Percentiles rank a stretch among this genome's conserved stretches.
Evolutionary conservation across 768 basidiomycete species (phyloP).

Genomic region (Sistotremastrum suecicum): DNA sequence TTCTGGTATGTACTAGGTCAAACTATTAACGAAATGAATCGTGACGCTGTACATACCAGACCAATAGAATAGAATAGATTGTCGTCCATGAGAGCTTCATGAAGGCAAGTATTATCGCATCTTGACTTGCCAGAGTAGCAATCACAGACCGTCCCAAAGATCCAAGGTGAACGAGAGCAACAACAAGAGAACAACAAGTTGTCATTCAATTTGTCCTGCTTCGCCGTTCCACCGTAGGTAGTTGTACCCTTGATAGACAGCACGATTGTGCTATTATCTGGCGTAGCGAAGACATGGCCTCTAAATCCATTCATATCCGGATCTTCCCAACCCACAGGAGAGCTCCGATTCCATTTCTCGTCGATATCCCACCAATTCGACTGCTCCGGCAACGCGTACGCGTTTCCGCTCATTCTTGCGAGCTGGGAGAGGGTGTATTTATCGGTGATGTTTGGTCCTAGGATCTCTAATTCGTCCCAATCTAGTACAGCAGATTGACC

Average conservation of each 20-base stretch:
- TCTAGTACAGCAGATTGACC: slow-evolving; percentile 36
- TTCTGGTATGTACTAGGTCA: slow-evolving; percentile 18
- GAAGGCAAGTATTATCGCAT: slow-evolving; percentile 74
- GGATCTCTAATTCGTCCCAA: slow-evolving; percentile 57
- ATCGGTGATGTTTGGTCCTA: slow-evolving; percentile 69
- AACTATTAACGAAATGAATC: background rate
- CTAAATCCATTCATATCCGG: slow-evolving; percentile 54
- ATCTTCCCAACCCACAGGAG: slow-evolving; percentile 69
- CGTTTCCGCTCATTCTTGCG: slow-evolving; percentile 79
- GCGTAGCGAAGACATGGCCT: slow-evolving; percentile 76
- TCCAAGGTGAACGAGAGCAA: slow-evolving; percentile 86
- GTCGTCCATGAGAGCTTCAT: slow-evolving; percentile 72
- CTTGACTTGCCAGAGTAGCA: slow-evolving; percentile 61
- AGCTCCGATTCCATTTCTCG: slow-evolving; percentile 68
- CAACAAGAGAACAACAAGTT: slow-evolving; percentile 85
- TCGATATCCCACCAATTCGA: slow-evolving; percentile 77
- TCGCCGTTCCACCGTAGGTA: slow-evolving; percentile 70
- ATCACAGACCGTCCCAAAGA: slow-evolving; percentile 73
- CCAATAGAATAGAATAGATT: slow-evolving; percentile 88
- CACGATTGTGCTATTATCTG: slow-evolving; percentile 69
- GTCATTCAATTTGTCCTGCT: slow-evolving; percentile 89
- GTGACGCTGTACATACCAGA: slow-evolving; percentile 36
- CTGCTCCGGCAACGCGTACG: slow-evolving; percentile 61
- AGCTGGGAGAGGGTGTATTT: slow-evolving; percentile 68
- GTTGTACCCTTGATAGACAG: slow-evolving; percentile 89